phyloP scores from a whole-genome alignment of 768 basidiomycete genomes.

The Xerocomellus dryophilus region DNA sequence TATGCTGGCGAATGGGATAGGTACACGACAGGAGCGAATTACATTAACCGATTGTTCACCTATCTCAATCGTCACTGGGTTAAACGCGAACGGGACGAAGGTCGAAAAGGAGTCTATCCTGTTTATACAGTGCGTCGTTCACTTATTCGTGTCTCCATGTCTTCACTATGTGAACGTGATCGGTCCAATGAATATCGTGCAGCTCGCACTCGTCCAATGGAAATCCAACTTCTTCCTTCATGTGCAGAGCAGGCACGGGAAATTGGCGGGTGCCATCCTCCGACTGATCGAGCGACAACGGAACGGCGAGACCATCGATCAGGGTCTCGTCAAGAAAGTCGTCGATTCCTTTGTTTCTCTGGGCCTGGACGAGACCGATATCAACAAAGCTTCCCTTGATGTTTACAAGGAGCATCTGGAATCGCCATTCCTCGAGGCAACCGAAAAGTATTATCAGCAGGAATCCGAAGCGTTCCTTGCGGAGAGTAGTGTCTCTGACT shows the following conservation, averaged over 20 bases:
- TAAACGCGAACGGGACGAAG: constrained; percentile 95
- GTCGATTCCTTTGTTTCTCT: constrained; percentile 94
- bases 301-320: constrained; percentile 92
- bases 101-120: constrained; percentile 88
- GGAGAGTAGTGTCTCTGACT: constrained; percentile 88
- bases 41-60: constrained; percentile 95
- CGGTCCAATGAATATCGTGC: not conserved
- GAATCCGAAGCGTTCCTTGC: constrained; percentile 91
- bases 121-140: constrained; percentile 81
- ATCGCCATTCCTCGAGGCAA: constrained; percentile 80
- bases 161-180: not conserved
- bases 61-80: constrained; percentile 99
- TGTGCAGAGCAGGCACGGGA: constrained; percentile 77
- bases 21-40: constrained; percentile 95
- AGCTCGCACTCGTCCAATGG: constrained; percentile 97
- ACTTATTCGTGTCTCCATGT: not conserved
- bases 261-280: constrained; percentile 84
- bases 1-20: constrained; percentile 94
- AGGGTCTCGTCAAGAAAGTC: constrained; percentile 89
- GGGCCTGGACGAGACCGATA: constrained; percentile 88
- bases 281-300: constrained; percentile 90
- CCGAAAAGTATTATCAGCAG: constrained; percentile 86
- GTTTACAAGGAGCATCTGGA: constrained; percentile 93
- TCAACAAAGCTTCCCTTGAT: constrained; percentile 89
- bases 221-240: constrained; percentile 85